Conservation (phyloP, 768 basidiomycete species). For the Gymnopilus junonius region DNA sequence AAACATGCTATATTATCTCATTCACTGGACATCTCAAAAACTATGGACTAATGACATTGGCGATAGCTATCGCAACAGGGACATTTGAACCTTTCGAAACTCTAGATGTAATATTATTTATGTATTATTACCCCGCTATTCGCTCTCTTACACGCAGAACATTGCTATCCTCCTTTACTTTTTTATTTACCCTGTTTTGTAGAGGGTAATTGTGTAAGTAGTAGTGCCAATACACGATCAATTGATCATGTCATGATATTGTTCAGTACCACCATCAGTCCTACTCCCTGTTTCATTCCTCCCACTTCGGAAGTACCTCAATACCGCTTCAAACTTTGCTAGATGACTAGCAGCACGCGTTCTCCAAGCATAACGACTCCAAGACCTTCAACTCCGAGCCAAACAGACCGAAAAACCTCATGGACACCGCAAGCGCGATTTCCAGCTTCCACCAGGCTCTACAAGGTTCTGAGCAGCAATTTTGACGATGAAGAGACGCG, state of each 20-base stretch:
- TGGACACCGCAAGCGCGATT: conserved; percentile 48
- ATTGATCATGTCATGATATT: background rate
- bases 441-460: conserved; percentile 85
- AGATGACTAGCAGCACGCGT: conserved; percentile 13
- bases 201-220: no score
- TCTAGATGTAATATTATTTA: background rate
- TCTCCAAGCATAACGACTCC: conserved; percentile 13
- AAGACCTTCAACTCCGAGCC: conserved; percentile 14
- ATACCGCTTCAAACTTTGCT: background rate
- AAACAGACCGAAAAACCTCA: conserved; percentile 25
- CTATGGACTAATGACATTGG: background rate
- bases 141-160: background rate
- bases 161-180: background rate
- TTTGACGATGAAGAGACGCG: conserved; percentile 78
- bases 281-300: background rate
- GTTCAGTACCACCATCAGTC: background rate
- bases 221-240: conserved; percentile 1
- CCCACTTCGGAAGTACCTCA: background rate
- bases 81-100: background rate
- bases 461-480: conserved; percentile 85
- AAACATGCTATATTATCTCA: background rate
- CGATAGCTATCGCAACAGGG: background rate
- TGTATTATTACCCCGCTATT: background rate
- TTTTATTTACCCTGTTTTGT: background rate
- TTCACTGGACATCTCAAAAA: background rate